These are phyloP conservation scores for Trametes cinnabarina DNA, from an alignment of 768 basidiomycete species.

Conservation along the genomic window DNA sequence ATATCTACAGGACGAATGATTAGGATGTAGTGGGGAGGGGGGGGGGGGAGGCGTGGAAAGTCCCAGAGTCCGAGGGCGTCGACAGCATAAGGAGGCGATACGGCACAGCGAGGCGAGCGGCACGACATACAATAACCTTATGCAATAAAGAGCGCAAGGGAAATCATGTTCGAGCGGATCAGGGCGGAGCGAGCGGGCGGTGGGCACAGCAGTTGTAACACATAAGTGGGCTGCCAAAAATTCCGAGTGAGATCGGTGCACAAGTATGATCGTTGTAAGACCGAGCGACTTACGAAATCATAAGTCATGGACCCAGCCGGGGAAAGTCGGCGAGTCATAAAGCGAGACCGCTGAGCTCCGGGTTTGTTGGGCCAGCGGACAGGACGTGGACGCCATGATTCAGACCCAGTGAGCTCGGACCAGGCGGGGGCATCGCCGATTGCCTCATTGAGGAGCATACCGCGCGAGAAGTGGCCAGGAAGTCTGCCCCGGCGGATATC, in stretches of 20 bases:
- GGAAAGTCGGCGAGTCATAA: slow-evolving; percentile 13
- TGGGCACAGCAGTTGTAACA: slow-evolving; percentile 15
- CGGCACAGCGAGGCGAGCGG: slow-evolving; percentile 16
- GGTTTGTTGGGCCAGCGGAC: slow-evolving; percentile 10
- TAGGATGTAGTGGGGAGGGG: slow-evolving; percentile 6
- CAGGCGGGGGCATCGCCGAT: slow-evolving; percentile 11
- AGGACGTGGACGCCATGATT: slow-evolving; percentile 16
- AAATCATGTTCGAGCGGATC: slow-evolving; percentile 1
- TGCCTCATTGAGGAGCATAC: slow-evolving; percentile 23
- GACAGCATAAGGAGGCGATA: slow-evolving; percentile 19
- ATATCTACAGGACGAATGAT: slow-evolving; percentile 18
- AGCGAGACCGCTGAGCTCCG: slow-evolving; percentile 15
- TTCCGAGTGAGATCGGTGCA: not conserved
- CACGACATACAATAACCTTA: slow-evolving; percentile 20
- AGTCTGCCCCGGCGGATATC: slow-evolving; percentile 18
- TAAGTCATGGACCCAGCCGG: not conserved
- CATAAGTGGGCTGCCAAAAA: slow-evolving; percentile 7
- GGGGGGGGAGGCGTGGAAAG: slow-evolving; percentile 1
- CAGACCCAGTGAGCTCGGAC: slow-evolving; percentile 7
- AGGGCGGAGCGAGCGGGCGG: not conserved
- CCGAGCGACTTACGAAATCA: not conserved
- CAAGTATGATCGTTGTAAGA: not conserved
- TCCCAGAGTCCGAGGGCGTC: slow-evolving; percentile 1
- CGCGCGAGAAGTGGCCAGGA: slow-evolving; percentile 20
- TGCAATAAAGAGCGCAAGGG: slow-evolving; percentile 15